phyloP scores from a whole-genome alignment of 2,329 filamentous ascomycete genomes.

The Alternaria tenuissima region DNA sequence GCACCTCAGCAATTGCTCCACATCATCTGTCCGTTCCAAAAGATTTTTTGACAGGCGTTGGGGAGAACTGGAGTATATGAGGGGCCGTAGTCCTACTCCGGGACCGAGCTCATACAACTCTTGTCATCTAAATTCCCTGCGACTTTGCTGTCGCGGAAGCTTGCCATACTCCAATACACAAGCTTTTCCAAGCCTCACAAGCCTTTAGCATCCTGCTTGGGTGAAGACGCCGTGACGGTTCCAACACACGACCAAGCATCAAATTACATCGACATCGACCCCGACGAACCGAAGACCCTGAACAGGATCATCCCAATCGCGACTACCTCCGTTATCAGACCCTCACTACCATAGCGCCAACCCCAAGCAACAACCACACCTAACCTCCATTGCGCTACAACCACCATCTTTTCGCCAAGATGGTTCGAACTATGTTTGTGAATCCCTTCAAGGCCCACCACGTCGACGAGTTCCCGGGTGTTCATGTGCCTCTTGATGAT shows the following conservation, averaged over 20 bases:
- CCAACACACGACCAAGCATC: constrained; percentile 6
- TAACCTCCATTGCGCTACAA: constrained; percentile 13
- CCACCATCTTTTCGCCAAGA: constrained; percentile 33
- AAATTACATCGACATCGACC: constrained; percentile 1
- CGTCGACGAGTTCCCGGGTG: constrained; percentile 59
- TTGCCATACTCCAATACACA: constrained; percentile 26
- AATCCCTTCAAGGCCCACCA: constrained; percentile 62
- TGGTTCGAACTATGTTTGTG: constrained; percentile 51
- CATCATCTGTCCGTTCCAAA: constrained; percentile 9
- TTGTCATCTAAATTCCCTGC: neutral
- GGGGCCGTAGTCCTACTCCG: neutral
- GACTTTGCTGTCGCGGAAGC: constrained; percentile 9
- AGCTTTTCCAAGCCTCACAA: constrained; percentile 38
- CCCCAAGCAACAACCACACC: constrained; percentile 16
- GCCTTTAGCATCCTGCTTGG: constrained; percentile 31
- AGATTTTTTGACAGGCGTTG: constrained; percentile 12
- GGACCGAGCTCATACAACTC: neutral
- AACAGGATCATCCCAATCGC: constrained; percentile 14
- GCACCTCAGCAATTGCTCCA: constrained; percentile 14
- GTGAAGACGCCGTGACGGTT: constrained; percentile 30
- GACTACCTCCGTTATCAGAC: constrained; percentile 12
- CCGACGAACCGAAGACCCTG: neutral
- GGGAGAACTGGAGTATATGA: constrained; percentile 12
- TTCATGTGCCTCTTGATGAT: constrained; percentile 60
- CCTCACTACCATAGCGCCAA: constrained; percentile 14